A percentile compares a stretch with the other conserved stretches of the same genome.
Conservation (phyloP, 2,329 filamentous ascomycete species). For the Fusarium ramigenum region DNA sequence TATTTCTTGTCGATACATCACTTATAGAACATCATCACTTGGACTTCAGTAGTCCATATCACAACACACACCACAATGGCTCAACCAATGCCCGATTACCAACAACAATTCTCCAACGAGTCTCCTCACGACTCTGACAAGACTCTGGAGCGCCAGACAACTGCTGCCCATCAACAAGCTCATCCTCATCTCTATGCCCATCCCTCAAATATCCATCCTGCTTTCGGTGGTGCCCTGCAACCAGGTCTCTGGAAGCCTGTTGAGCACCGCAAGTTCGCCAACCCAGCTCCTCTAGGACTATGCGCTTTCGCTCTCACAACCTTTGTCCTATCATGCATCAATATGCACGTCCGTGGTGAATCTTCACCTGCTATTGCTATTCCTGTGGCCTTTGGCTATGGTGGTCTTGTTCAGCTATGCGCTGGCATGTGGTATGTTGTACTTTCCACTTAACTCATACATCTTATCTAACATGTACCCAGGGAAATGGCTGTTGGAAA, state of each 20-base stretch:
- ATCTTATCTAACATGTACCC: slow-evolving; percentile 3
- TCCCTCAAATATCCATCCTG: slow-evolving; percentile 55
- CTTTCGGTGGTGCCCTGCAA: slow-evolving; percentile 75
- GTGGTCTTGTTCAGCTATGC: slow-evolving; percentile 77
- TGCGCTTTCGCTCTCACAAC: slow-evolving; percentile 84
- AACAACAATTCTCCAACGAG: slow-evolving; percentile 22
- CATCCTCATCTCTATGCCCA: slow-evolving; percentile 43
- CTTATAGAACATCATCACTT: background rate
- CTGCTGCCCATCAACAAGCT: slow-evolving; percentile 26
- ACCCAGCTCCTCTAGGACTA: slow-evolving; percentile 81
- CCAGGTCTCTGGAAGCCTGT: slow-evolving; percentile 72
- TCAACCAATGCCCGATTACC: slow-evolving; percentile 21
- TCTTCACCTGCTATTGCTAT: slow-evolving; percentile 72
- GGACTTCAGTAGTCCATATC: background rate
- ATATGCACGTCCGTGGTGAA: slow-evolving; percentile 72
- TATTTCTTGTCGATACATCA: background rate
- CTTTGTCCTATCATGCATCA: slow-evolving; percentile 80
- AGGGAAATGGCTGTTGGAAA: slow-evolving; percentile 91
- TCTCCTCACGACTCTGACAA: slow-evolving; percentile 39
- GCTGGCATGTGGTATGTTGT: slow-evolving; percentile 84
- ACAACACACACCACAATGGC: slow-evolving; percentile 30
- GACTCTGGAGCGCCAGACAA: slow-evolving; percentile 36
- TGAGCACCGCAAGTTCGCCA: slow-evolving; percentile 78
- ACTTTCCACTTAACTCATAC: background rate
- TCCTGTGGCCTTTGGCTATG: slow-evolving; percentile 76